phyloP scores from a whole-genome alignment of 768 basidiomycete genomes.

The Thelephora ganbajun region DNA sequence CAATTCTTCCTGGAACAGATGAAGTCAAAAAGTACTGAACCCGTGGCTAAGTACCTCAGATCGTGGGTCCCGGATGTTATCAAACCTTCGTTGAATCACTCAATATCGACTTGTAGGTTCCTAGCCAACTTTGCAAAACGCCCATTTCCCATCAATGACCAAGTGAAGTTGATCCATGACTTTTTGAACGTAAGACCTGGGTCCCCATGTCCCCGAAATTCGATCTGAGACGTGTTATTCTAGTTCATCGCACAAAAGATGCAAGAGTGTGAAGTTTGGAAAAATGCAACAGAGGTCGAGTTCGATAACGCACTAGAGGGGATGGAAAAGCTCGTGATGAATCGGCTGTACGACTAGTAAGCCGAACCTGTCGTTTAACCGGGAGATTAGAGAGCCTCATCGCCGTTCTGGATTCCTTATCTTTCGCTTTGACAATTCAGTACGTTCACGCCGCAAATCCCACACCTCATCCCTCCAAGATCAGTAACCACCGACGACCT shows the following conservation, averaged over 20 bases:
- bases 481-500: conserved; percentile 88
- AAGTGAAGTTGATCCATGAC: conserved; percentile 90
- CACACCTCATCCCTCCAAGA: conserved; percentile 46
- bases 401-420: not conserved
- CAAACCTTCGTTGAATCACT: conserved; percentile 1
- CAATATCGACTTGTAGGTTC: conserved; percentile 41
- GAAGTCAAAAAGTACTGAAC: conserved; percentile 76
- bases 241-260: conserved; percentile 88
- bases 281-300: conserved; percentile 59
- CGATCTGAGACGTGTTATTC: not conserved
- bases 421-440: conserved; percentile 25
- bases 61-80: conserved; percentile 48
- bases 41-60: conserved; percentile 87
- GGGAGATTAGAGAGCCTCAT: not conserved
- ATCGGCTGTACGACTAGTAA: conserved; percentile 88
- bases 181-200: conserved; percentile 61
- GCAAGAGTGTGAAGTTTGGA: conserved; percentile 77
- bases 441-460: conserved; percentile 84
- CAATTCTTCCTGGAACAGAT: conserved; percentile 93
- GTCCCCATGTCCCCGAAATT: not conserved
- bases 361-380: too few species aligned
- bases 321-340: conserved; percentile 99
- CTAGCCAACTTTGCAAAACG: conserved; percentile 87
- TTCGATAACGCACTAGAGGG: conserved; percentile 97
- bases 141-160: conserved; percentile 84